Evolutionary conservation across 148 eudicot genomes (phyloP).

Genomic region (Fallopia convolvulus): DNA sequence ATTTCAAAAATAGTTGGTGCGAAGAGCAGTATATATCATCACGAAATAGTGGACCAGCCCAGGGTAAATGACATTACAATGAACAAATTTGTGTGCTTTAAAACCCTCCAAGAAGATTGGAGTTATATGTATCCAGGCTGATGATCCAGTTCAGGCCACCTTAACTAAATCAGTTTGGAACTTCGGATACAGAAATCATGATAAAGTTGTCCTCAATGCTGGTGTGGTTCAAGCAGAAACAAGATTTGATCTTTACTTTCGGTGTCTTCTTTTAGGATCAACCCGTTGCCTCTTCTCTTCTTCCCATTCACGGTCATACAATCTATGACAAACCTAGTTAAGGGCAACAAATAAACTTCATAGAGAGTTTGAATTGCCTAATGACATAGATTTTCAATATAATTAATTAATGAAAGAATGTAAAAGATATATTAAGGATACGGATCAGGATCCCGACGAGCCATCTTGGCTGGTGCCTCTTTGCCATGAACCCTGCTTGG

Average conservation of each 20-base stretch:
- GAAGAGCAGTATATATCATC: not conserved
- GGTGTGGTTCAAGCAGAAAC: not conserved
- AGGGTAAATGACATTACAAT: slow-evolving; percentile 4
- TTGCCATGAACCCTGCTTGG: slow-evolving; percentile 66
- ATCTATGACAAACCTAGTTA: slow-evolving; percentile 32
- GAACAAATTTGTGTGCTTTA: not conserved
- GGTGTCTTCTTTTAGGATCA: slow-evolving; percentile 85
- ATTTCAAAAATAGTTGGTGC: not conserved
- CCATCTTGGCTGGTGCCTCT: slow-evolving; percentile 63
- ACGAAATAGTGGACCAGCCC: not conserved
- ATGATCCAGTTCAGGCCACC: slow-evolving; percentile 2
- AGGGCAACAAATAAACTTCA: not conserved
- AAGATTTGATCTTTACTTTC: slow-evolving; percentile 40
- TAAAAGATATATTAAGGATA: slow-evolving; percentile 48
- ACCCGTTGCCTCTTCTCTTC: slow-evolving; percentile 94
- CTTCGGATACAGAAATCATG: slow-evolving; percentile 5
- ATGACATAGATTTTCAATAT: not conserved
- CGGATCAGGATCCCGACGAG: slow-evolving; percentile 86
- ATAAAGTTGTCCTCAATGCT: not conserved
- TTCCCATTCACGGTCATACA: slow-evolving; percentile 94
- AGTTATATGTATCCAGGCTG: not conserved
- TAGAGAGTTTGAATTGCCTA: not conserved
- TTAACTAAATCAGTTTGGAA: not conserved
- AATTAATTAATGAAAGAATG: not conserved
- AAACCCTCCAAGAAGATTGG: not conserved